phyloP scores from a whole-genome alignment of 2,329 filamentous ascomycete genomes.

The Fusarium floridanum region DNA sequence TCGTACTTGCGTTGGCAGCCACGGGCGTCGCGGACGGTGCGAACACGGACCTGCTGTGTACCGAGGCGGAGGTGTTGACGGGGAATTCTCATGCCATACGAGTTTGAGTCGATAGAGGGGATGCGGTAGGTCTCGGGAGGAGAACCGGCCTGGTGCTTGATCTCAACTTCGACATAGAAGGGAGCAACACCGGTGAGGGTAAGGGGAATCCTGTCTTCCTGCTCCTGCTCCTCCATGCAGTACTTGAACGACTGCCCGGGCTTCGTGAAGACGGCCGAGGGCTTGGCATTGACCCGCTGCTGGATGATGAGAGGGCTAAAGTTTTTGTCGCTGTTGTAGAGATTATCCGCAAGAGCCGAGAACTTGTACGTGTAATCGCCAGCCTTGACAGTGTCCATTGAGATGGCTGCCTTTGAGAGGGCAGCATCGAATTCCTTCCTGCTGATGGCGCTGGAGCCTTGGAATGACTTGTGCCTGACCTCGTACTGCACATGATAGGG shows the following conservation, averaged over 20 bases:
- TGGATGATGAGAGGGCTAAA: slow-evolving; percentile 77
- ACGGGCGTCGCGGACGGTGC: slow-evolving; percentile 87
- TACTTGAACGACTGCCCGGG: slow-evolving; percentile 96
- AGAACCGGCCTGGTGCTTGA: slow-evolving; percentile 88
- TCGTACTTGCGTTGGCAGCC: slow-evolving; percentile 87
- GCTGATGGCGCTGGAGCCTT: slow-evolving; percentile 74
- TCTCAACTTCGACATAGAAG: slow-evolving; percentile 91
- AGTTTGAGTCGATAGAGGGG: slow-evolving; percentile 80
- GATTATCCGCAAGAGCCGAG: slow-evolving; percentile 82
- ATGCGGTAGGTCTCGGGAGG: slow-evolving; percentile 86
- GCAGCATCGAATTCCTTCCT: slow-evolving; percentile 82
- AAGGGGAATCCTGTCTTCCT: slow-evolving; percentile 90
- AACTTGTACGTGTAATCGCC: slow-evolving; percentile 91
- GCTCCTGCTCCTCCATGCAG: slow-evolving; percentile 85
- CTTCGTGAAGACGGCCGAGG: slow-evolving; percentile 83
- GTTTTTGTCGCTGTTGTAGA: slow-evolving; percentile 82
- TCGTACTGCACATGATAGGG: slow-evolving; percentile 89
- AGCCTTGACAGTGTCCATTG: slow-evolving; percentile 86
- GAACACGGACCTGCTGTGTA: slow-evolving; percentile 89
- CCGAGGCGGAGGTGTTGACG: slow-evolving; percentile 87
- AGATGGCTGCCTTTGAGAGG: slow-evolving; percentile 80
- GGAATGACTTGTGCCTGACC: slow-evolving; percentile 77
- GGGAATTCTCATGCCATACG: slow-evolving; percentile 86
- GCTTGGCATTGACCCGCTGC: slow-evolving; percentile 87
- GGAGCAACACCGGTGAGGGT: slow-evolving; percentile 85